These are phyloP conservation scores for Trichoderma koningiopsis DNA, from an alignment of 2,329 filamentous ascomycete species.

Conservation along the genomic window DNA sequence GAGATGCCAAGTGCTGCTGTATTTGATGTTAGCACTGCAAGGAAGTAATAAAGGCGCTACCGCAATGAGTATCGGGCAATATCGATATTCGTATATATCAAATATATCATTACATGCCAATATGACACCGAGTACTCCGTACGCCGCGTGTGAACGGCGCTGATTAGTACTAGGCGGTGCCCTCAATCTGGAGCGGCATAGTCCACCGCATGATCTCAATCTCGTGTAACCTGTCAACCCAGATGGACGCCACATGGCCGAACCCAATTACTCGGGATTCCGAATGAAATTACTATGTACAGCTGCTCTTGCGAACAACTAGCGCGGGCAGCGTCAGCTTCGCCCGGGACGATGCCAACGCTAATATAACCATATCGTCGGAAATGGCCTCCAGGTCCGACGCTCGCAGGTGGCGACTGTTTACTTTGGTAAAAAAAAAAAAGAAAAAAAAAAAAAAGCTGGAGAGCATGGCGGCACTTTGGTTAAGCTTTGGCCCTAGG, in stretches of 20 bases:
- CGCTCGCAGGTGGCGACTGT: background rate
- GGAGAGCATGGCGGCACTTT: background rate
- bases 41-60: background rate
- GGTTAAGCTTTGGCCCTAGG: constrained; percentile 4
- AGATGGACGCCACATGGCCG: background rate
- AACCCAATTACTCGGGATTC: background rate
- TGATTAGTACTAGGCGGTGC: background rate
- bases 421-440: background rate
- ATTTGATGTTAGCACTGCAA: background rate
- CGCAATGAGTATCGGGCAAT: background rate
- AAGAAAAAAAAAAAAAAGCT: background rate
- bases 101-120: background rate
- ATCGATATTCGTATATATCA: no score
- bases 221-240: background rate
- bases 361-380: background rate
- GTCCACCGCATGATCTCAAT: background rate
- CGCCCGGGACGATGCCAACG: background rate
- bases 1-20: background rate
- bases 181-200: background rate
- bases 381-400: background rate
- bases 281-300: background rate
- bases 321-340: background rate
- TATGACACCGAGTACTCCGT: background rate
- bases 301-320: background rate
- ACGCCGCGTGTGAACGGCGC: no score